Percentiles rank a stretch among this genome's conserved stretches.
phyloP scores from a whole-genome alignment of 768 basidiomycete genomes.

The Hericium erinaceus region DNA sequence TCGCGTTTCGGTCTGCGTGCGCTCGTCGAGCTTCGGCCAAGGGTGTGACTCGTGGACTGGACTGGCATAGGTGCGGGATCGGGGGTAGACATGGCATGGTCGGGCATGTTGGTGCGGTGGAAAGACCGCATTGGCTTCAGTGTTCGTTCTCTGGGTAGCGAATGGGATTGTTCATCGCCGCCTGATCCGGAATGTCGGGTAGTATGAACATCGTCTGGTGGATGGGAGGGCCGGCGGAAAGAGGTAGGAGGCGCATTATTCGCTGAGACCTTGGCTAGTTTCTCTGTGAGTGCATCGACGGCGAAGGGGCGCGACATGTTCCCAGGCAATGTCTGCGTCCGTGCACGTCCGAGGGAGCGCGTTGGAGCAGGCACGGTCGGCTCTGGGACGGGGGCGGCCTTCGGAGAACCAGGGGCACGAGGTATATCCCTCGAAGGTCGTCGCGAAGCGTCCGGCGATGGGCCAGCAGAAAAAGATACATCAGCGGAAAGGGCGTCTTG shows the following conservation, averaged over 20 bases:
- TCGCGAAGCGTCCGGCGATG: neutral
- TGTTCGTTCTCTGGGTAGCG: constrained; percentile 16
- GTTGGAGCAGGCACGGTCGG: neutral
- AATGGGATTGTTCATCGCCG: constrained; percentile 1
- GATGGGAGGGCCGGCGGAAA: neutral
- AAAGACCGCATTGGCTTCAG: constrained; percentile 54
- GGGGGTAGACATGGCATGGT: constrained; percentile 16
- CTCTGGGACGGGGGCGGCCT: neutral
- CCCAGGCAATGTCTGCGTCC: constrained; percentile 12
- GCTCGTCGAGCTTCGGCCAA: constrained; percentile 15
- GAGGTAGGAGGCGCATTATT: neutral
- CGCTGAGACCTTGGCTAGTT: constrained; percentile 8
- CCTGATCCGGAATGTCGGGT: neutral
- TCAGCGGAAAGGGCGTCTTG: neutral
- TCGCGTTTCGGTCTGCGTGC: constrained; percentile 18
- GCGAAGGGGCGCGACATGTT: constrained; percentile 5
- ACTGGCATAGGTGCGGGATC: neutral
- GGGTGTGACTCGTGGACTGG: neutral
- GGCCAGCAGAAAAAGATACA: neutral
- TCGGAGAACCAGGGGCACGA: neutral
- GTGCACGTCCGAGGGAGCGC: neutral
- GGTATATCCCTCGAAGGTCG: neutral
- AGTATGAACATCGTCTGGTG: no score
- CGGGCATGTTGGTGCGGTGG: constrained; percentile 35
- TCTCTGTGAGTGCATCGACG: constrained; percentile 12